Base-by-base conservation (phyloP, 306 rosid genomes). In the Acmispon strigosus region DNA sequence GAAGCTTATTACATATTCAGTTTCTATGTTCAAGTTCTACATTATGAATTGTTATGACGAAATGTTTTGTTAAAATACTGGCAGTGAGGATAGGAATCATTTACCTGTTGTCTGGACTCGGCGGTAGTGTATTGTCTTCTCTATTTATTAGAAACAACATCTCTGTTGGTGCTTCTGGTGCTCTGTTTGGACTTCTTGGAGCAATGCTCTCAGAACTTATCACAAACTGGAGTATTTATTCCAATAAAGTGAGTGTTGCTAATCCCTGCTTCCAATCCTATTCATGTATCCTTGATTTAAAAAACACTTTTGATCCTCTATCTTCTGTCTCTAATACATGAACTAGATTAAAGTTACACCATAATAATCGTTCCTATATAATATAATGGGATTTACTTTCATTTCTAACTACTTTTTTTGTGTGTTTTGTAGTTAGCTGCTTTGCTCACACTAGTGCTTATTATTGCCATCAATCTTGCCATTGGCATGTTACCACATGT, bases 181-280 rank as follows among this genome's bases (percentile, higher is more conserved):
- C 96, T 20, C 90, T 90, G 14, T 90, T 90, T 61, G 98, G 98
- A 67, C 92, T 93, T 69, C 98, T 93, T 66, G 96, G 98, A 78
- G 96, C 96, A 53, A 93, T 90, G 97, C 92, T 93, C 61, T 93
- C 98, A 2, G 98, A 93, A 59, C 96, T 93, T 61, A 54, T 93
- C 42, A 90, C 98, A 17, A 93, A 93, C 62, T 93, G 97, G 98
- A 85, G 87, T 69, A 87, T 90, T 36, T 93, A 90, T 70, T 57
- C 88, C 65, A 88, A 92, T 73, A 92, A 88, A 89, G 96, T 93
- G 19, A 49, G 83, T 50, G 18, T 54, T 52, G 36, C 17, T 34
- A 19, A 13, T 39, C 8, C 52, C 37, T 60, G 39, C 10, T 51
- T 36, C 16, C 22, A 50, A 10, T 64, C 69, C 20, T 48, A 10